A percentile compares a stretch with the other conserved stretches of the same genome.
Evolutionary conservation across 352 stramenopile genomes (phyloP).

Genomic region (Globisporangium solare): DNA sequence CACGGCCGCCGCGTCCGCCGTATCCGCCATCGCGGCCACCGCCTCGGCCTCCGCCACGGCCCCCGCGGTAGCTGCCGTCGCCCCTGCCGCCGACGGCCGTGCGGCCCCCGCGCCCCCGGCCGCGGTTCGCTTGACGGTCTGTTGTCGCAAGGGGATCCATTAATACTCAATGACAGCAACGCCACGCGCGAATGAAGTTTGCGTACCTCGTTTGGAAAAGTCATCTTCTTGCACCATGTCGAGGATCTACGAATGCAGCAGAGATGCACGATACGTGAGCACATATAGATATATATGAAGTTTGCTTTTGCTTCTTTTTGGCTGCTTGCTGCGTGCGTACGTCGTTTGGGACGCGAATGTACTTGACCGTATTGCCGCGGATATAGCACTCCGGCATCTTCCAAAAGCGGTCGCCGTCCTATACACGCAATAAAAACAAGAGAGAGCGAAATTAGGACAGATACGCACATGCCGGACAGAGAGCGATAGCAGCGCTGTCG

Average conservation of each 20-base stretch:
- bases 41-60: constrained; percentile 33
- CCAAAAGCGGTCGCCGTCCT: constrained; percentile 97
- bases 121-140: constrained; percentile 72
- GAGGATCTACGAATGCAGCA: constrained; percentile 54
- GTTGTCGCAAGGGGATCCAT: constrained; percentile 10
- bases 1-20: constrained; percentile 23
- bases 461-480: background rate
- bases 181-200: no score
- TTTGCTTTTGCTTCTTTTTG: no score
- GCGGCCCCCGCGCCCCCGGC: constrained; percentile 65
- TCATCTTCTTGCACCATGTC: constrained; percentile 95
- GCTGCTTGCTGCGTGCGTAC: constrained; percentile 25
- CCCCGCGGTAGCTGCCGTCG: constrained; percentile 21
- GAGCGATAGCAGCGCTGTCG: background rate
- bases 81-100: constrained; percentile 36
- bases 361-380: constrained; percentile 98
- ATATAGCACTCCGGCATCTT: constrained; percentile 99
- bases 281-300: background rate
- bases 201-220: constrained; percentile 72
- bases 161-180: no score
- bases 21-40: constrained; percentile 36
- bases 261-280: no score
- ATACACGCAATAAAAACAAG: constrained; percentile 5
- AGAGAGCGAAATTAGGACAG: background rate
- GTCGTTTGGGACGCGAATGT: constrained; percentile 96